Evolutionary conservation across 164 flowering plant genomes (phyloP).

Genomic region (Aristolochia contorta): DNA sequence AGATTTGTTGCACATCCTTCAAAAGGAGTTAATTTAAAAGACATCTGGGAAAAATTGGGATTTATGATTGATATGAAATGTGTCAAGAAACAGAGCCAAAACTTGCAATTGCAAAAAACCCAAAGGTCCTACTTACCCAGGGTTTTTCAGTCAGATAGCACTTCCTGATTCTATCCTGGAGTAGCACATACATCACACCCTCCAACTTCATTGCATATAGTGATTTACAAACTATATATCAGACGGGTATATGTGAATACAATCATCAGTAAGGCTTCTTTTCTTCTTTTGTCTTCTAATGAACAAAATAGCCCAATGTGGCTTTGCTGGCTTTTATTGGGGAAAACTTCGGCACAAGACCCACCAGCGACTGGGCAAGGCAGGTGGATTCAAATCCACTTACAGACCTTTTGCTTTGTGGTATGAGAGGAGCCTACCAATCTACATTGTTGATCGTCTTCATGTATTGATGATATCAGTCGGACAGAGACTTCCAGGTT

Average conservation of each 20-base stretch:
- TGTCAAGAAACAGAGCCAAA: too few species aligned
- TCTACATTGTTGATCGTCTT: conserved; percentile 25
- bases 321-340: conserved; percentile 15
- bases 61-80: too few species aligned
- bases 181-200: not conserved
- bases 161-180: not conserved
- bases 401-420: not conserved
- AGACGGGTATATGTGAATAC: not conserved
- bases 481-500: not conserved
- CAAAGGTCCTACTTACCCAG: not conserved
- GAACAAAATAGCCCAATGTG: conserved; percentile 13
- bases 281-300: not conserved
- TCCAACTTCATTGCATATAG: not conserved
- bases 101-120: not conserved
- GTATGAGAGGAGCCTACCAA: conserved; percentile 7
- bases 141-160: not conserved
- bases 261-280: not conserved
- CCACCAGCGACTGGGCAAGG: conserved; percentile 4
- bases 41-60: too few species aligned
- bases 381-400: conserved; percentile 8
- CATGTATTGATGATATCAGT: not conserved
- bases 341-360: conserved; percentile 2
- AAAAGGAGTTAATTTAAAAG: too few species aligned
- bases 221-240: not conserved
- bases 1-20: too few species aligned